Base-by-base conservation (phyloP, 108 stramenopile species). In the Seminavis robusta region DNA sequence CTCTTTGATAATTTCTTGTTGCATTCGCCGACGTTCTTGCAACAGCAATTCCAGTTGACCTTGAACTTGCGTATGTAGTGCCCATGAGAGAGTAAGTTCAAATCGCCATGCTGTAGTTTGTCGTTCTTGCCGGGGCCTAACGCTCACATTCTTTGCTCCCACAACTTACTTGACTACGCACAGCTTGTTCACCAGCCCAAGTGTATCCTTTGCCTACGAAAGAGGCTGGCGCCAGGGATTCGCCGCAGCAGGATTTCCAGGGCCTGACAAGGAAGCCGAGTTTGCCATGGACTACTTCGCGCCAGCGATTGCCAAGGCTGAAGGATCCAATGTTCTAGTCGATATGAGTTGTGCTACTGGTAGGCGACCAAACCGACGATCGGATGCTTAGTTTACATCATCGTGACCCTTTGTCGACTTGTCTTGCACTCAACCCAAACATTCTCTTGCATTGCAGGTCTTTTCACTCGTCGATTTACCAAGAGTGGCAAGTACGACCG, bases 321-420 rank as follows among this genome's bases (percentile, higher is more conserved):
- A 49, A 25, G 52, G 31, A 39, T 30, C 38, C 9, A 52, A 57
- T 9, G 83, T 86, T n/a, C 77, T 96, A 8, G 88, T 94, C 24
- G 97, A 98, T 53, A 92, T 98, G 88, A 86, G 81, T 52, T 96
- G 95, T 76, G 97, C 95, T 6, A 94, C 89, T 31, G 81, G 90
- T 80, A 78, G 51, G 69, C n/a, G n/a, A n/a, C n/a, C 2, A 25
- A 4, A 1, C 26, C 36, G 39, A 11, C 23, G 6, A 5, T 34
- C 24, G 4, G 20, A 34, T 54, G 16, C 13, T 54, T 16, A 29
- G 1, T 17, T 58, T 6, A 20, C 19, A 4, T 11, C 13, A 23
- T 33, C 16, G 44, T 8, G 10, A 17, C 8, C 44, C 8, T 45
- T 45, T 11, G n/a, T 16, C 10, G 34, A 27, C 19, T 21, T 30